Base-by-base conservation (phyloP, 2,329 filamentous ascomycete genomes). In the Penicillium sp. region DNA sequence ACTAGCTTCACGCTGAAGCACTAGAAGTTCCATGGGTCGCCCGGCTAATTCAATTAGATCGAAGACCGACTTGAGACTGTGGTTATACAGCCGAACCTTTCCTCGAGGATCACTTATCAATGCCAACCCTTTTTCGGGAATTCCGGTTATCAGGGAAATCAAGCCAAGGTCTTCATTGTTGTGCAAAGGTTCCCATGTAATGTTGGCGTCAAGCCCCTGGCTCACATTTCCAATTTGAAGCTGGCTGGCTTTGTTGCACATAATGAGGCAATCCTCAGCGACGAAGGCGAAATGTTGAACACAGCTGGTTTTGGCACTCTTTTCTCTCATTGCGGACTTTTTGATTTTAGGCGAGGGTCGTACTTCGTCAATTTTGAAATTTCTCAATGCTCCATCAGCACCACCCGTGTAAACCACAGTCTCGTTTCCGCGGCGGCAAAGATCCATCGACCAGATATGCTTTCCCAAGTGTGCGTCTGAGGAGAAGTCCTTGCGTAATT, bases 391-490 rank as follows among this genome's bases (percentile, higher is more conserved):
- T 16, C 92, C 89, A 74, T 99, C 95, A 11, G 91, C 89, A n/a
- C 91, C 95, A 13, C 95, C 95, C 2, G 90, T 92, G 4, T 85
- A 87, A 21, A 92, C 62, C 1, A 81, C 60, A 0, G 79, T 66
- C 14, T 70, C 72, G 14, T 72, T 63, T 1, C 70, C 65, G 2
- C 68, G 64, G 11, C 50, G 57, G 23, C 57, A 67, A 52, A 76
- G 58, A 13, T 84, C 85, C 37, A 87, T 81, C 0, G 92, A 88
- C 93, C 93, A 98, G 7, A 98, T 87, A 69, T 97, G 92, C 74
- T 97, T 99, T 7, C 95, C 95, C 33, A 80, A 82, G 70, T 98
- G 93, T 58, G 86, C 84, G 3, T 83, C 80, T 50, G 85, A 83
- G 8, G 82, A 85, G 2, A 81, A 78, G 2, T 81, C 69, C 50